phyloP scores from a whole-genome alignment of 1,284 basidiomycete genomes.

The Malassezia arunalokei region DNA sequence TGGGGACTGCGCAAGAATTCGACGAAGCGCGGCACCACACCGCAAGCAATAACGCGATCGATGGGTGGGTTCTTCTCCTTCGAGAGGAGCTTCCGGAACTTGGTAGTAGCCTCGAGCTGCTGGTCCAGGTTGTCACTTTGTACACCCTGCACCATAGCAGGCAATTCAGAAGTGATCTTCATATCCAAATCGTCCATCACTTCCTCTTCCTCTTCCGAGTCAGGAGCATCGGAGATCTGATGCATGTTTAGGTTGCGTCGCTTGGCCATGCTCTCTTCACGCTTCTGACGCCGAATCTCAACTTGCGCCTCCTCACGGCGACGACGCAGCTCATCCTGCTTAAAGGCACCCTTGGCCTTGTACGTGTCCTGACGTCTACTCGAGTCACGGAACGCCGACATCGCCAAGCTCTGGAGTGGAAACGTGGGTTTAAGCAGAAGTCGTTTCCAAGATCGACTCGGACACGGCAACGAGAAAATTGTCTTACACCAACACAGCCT shows the following conservation, averaged over 20 bases:
- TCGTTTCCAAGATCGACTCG: neutral
- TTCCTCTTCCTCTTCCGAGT: slow-evolving; percentile 42
- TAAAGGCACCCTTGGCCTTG: slow-evolving; percentile 44
- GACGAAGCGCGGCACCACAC: slow-evolving; percentile 92
- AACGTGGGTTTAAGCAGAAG: neutral
- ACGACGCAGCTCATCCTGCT: slow-evolving; percentile 43
- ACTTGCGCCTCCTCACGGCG: slow-evolving; percentile 45
- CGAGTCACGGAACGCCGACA: slow-evolving; percentile 35
- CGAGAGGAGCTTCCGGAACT: slow-evolving; percentile 87
- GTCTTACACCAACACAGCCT: slow-evolving; percentile 8
- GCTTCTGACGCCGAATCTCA: slow-evolving; percentile 45
- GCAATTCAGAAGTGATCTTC: slow-evolving; percentile 65
- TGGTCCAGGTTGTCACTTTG: slow-evolving; percentile 82
- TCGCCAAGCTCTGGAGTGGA: slow-evolving; percentile 1
- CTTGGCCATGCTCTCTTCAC: slow-evolving; percentile 46
- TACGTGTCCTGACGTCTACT: slow-evolving; percentile 41
- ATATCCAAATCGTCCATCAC: slow-evolving; percentile 26
- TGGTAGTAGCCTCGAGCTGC: slow-evolving; percentile 83
- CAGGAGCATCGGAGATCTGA: slow-evolving; percentile 31
- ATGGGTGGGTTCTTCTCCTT: slow-evolving; percentile 99
- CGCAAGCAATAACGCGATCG: slow-evolving; percentile 93
- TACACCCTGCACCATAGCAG: slow-evolving; percentile 73
- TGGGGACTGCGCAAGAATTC: slow-evolving; percentile 78
- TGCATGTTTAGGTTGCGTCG: slow-evolving; percentile 39
- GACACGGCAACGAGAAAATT: slow-evolving; percentile 3